Conservation (phyloP, 2,329 filamentous ascomycete species). For the Curvularia lunata region DNA sequence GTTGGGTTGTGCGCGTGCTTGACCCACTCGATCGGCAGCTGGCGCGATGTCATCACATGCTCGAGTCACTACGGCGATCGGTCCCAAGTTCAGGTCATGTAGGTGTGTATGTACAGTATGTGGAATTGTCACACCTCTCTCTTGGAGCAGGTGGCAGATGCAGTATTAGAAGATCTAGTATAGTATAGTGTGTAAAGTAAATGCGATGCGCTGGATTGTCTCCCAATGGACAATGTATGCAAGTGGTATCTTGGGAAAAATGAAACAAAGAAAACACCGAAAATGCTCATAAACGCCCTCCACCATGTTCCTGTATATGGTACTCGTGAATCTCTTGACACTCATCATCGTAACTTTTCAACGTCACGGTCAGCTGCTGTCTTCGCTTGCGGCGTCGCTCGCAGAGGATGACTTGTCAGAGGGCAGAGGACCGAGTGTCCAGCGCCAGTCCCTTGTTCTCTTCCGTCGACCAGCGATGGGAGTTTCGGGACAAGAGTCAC, state of each 20-base stretch:
- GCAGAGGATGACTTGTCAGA: slow-evolving; percentile 33
- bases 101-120: not conserved
- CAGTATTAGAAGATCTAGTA: not conserved
- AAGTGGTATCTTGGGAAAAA: slow-evolving; percentile 18
- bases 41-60: not conserved
- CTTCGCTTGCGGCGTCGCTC: slow-evolving; percentile 35
- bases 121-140: not conserved
- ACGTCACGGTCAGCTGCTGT: slow-evolving; percentile 32
- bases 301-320: not conserved
- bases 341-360: not conserved
- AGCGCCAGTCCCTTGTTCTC: slow-evolving; percentile 62
- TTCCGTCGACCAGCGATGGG: slow-evolving; percentile 61
- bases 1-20: not conserved
- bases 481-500: slow-evolving; percentile 59
- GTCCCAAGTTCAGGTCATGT: not conserved
- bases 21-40: not conserved
- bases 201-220: slow-evolving; percentile 9
- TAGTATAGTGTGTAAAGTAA: slow-evolving; percentile 2
- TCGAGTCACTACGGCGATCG: not conserved
- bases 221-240: slow-evolving; percentile 14
- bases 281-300: slow-evolving; percentile 17
- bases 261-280: slow-evolving; percentile 8
- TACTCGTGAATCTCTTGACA: slow-evolving; percentile 3
- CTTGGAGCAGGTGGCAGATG: not conserved
- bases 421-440: slow-evolving; percentile 60